Percentiles rank a stretch among this genome's conserved stretches.
phyloP scores from a whole-genome alignment of 1,284 basidiomycete genomes.

The Ganoderma sinense region DNA sequence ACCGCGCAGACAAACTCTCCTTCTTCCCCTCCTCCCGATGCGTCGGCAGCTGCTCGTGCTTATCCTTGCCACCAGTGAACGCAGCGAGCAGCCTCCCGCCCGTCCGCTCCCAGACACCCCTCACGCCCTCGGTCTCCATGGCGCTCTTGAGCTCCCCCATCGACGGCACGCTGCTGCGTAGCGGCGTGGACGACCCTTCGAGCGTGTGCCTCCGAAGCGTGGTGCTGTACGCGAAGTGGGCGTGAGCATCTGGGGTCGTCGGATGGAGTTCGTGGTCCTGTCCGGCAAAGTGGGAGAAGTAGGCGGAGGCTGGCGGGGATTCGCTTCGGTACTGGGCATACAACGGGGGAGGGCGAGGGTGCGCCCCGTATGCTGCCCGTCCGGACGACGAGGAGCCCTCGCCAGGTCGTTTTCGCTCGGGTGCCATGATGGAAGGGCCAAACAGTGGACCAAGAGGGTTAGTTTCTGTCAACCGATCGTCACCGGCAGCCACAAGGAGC shows the following conservation, averaged over 20 bases:
- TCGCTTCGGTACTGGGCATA: slow-evolving; percentile 44
- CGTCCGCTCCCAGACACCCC: slow-evolving; percentile 48
- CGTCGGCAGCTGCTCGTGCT: slow-evolving; percentile 43
- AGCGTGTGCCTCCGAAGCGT: slow-evolving; percentile 72
- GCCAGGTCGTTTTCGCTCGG: slow-evolving; percentile 4
- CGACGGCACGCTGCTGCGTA: slow-evolving; percentile 37
- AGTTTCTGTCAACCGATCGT: too few species aligned
- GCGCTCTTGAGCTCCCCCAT: slow-evolving; percentile 37
- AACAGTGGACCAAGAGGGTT: neutral
- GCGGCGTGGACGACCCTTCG: slow-evolving; percentile 48
- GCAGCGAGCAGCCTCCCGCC: slow-evolving; percentile 45
- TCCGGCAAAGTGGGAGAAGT: slow-evolving; percentile 66
- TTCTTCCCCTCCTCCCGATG: slow-evolving; percentile 36
- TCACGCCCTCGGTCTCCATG: slow-evolving; percentile 38
- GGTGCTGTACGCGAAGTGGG: slow-evolving; percentile 86
- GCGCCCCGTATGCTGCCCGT: neutral
- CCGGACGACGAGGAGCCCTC: neutral
- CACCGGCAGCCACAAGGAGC: too few species aligned
- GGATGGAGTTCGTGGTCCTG: slow-evolving; percentile 60
- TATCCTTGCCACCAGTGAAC: slow-evolving; percentile 23
- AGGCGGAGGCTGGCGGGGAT: slow-evolving; percentile 80
- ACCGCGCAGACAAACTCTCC: slow-evolving; percentile 46
- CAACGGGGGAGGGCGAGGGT: slow-evolving; percentile 14
- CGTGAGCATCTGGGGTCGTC: slow-evolving; percentile 60
- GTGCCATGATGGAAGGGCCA: neutral